These are phyloP conservation scores for Suhomyces xylopsoci DNA, from an alignment of 805 yeast genomes.

Conservation along the genomic window DNA sequence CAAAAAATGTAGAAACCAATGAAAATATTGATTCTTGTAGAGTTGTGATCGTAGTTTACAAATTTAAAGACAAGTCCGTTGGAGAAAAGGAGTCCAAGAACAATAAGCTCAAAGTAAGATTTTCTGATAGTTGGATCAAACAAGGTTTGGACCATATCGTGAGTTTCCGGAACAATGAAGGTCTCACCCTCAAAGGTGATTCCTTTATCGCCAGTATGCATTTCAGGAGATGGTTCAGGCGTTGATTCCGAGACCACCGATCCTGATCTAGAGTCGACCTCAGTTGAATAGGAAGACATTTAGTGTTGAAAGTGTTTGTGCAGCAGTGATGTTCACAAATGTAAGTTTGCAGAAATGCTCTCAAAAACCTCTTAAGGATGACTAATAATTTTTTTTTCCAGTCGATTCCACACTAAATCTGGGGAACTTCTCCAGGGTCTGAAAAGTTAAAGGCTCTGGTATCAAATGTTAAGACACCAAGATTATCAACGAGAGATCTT, in stretches of 20 bases:
- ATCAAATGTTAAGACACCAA: background rate
- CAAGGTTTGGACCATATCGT: slow-evolving; percentile 79
- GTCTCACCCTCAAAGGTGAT: slow-evolving; percentile 45
- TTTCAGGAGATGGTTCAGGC: background rate
- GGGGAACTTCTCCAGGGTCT: background rate
- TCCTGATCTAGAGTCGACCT: background rate
- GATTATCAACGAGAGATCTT: background rate
- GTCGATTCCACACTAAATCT: background rate
- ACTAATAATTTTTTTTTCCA: background rate
- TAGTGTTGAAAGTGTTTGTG: background rate
- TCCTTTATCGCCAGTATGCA: slow-evolving; percentile 23
- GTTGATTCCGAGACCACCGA: background rate
- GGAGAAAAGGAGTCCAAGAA: slow-evolving; percentile 40
- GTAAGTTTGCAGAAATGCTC: background rate
- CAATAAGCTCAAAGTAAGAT: slow-evolving; percentile 61
- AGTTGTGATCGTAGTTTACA: slow-evolving; percentile 16
- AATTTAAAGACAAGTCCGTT: slow-evolving; percentile 31
- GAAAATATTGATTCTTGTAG: slow-evolving; percentile 36
- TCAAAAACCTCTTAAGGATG: background rate
- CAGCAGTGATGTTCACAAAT: background rate
- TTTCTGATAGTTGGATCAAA: slow-evolving; percentile 74
- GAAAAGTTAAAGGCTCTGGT: background rate
- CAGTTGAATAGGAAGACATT: slow-evolving; percentile 3
- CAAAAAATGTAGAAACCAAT: slow-evolving; percentile 63
- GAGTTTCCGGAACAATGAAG: slow-evolving; percentile 59